Base-by-base conservation (phyloP, 768 basidiomycete species). In the Rhodotorula diobovata region DNA sequence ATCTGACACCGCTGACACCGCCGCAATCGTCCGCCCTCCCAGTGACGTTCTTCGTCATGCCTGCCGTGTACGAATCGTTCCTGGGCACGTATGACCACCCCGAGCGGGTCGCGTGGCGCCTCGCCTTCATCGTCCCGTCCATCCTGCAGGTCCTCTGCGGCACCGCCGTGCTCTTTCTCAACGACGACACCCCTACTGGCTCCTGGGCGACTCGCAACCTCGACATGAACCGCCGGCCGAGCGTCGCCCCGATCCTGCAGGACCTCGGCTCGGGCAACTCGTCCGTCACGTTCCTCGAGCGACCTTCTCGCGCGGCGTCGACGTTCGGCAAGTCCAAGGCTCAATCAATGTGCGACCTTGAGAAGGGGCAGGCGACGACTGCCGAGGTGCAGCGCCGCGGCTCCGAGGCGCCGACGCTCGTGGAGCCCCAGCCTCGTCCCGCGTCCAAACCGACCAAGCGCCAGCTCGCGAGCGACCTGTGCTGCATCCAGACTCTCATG, bases 31-130 rank as follows among this genome's bases (percentile, higher is more conserved):
- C 48, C 2, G 23, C 25, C 23, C 50, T 32, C 46, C 10, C 58
- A 67, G 64, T 84, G 39, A 86, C 86, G 1, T 86, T 85, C 78
- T 83, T 84, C 50, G 82, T 86, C 73, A 87, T 87, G 86, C 82
- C 84, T 16, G 83, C 85, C 18, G 75, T 87, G n/a, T 87, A 84
- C 80, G 79, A 83, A 37, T 78, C 79, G 11, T 78, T 86, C 45
- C 70, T 77, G 4, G 28, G 30, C 0, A 61, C 79, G 10, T 67
- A 74, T 50, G 63, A 61, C 43, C 66, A 71, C 30, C 66, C 70
- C 32, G 59, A 66, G 25, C 82, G 84, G 65, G 70, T 81, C 2
- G 85, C 86, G 18, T 87, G 86, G 86, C 79, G 86, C 62, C 83
- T 81, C 15, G 79, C 85, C 5, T 87, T 86, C 74, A 80, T 85